Evolutionary conservation across 2,329 filamentous ascomycete species (phyloP).

Genomic region (Penicillium oxalicum): DNA sequence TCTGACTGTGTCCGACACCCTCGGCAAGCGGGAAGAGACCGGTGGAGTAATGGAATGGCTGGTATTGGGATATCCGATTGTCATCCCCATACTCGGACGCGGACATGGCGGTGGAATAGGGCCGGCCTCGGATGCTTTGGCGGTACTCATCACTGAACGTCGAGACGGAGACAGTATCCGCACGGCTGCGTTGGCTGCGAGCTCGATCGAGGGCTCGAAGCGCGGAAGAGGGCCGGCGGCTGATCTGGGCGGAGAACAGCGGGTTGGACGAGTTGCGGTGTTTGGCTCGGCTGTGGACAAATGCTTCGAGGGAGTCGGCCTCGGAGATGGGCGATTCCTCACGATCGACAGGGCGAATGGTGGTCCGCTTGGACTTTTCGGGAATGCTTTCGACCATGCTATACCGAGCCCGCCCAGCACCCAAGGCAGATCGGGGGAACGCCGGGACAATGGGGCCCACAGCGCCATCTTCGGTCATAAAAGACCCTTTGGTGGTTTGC

Average conservation of each 20-base stretch:
- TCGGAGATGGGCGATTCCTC: constrained; percentile 30
- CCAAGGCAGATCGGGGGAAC: constrained; percentile 31
- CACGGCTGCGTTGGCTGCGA: constrained; percentile 31
- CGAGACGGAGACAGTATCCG: constrained; percentile 31
- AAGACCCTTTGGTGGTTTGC: constrained; percentile 32
- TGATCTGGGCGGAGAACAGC: constrained; percentile 32
- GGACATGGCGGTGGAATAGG: constrained; percentile 30
- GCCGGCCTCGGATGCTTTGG: constrained; percentile 28
- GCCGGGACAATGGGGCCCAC: constrained; percentile 32
- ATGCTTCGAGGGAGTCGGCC: constrained; percentile 34
- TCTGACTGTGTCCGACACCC: constrained; percentile 21
- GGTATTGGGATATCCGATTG: constrained; percentile 28
- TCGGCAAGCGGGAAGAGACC: constrained; percentile 17
- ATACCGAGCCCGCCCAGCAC: constrained; percentile 18
- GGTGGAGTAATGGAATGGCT: constrained; percentile 24
- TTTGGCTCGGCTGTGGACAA: constrained; percentile 35
- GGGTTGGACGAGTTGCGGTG: constrained; percentile 36
- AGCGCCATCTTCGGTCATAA: constrained; percentile 32
- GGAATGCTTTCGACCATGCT: constrained; percentile 25
- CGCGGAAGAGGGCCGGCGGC: constrained; percentile 29
- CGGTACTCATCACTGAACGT: constrained; percentile 28
- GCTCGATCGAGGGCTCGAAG: constrained; percentile 31
- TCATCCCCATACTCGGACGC: constrained; percentile 33
- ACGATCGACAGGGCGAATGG: constrained; percentile 27
- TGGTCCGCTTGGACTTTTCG: constrained; percentile 25